Conservation (phyloP, 495 filamentous ascomycete genomes). For the Neurospora pannonica region DNA sequence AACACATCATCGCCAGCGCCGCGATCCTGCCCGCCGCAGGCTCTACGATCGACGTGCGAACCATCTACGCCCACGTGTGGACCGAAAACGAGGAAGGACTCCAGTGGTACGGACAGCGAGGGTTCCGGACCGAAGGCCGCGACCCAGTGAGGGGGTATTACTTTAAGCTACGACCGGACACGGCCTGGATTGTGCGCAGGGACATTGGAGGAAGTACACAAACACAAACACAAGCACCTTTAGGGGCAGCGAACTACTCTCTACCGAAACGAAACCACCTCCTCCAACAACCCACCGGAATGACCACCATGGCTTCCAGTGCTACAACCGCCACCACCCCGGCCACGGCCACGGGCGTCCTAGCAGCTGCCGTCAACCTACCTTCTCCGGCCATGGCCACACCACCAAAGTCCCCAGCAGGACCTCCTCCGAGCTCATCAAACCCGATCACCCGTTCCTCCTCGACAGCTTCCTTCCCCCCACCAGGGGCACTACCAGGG, state of each 20-base stretch:
- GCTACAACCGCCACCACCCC: not conserved
- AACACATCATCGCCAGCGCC: conserved; percentile 41
- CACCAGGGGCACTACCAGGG: not conserved
- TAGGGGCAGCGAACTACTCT: not conserved
- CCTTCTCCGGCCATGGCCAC: not conserved
- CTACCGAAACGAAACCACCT: not conserved
- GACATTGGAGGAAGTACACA: conserved; percentile 14
- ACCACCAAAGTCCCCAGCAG: not conserved
- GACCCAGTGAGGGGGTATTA: conserved; percentile 67
- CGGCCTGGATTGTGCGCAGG: conserved; percentile 63
- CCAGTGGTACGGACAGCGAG: conserved; percentile 76
- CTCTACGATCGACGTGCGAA: conserved; percentile 39
- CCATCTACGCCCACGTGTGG: conserved; percentile 84
- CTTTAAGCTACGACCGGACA: conserved; percentile 67
- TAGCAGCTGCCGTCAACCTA: conserved; percentile 5
- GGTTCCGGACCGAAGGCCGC: conserved; percentile 51
- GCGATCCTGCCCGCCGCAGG: conserved; percentile 21
- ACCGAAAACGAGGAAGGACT: conserved; percentile 79
- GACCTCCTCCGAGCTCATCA: not conserved
- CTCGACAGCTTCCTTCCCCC: not conserved
- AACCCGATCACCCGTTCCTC: not conserved
- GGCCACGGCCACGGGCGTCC: not conserved
- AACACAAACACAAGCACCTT: not conserved
- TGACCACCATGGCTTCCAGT: not conserved
- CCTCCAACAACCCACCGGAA: not conserved